phyloP scores from a whole-genome alignment of 139 green algal species.

The Gonium pectorale region DNA sequence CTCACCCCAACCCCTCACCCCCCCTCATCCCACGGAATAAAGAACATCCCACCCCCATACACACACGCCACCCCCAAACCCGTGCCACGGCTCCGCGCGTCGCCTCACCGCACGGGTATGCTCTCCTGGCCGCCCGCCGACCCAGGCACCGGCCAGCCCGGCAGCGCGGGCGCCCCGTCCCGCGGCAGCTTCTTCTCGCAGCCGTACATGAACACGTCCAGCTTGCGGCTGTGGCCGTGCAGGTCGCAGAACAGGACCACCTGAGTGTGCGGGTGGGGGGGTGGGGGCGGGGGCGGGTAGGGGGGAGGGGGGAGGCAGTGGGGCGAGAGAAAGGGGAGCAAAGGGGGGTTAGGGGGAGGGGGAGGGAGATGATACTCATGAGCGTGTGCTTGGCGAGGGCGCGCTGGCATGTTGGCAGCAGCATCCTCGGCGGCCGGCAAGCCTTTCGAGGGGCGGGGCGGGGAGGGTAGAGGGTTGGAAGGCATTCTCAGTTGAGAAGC shows the following conservation, averaged over 20 bases:
- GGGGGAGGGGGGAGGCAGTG: neutral
- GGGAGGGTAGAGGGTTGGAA: too few relatives aligned
- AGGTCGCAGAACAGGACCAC: constrained; percentile 81
- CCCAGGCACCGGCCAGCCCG: constrained; percentile 52
- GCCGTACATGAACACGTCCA: constrained; percentile 80
- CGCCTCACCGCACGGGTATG: constrained; percentile 29
- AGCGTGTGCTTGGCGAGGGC: too few relatives aligned
- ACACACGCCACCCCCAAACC: neutral
- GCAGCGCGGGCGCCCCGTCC: constrained; percentile 35
- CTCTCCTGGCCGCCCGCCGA: constrained; percentile 17
- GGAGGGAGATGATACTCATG: too few relatives aligned
- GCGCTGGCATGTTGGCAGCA: too few relatives aligned
- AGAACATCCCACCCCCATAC: too few relatives aligned
- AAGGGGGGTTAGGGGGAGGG: too few relatives aligned
- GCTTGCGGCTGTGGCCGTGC: constrained; percentile 84
- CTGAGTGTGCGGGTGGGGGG: constrained; percentile 48
- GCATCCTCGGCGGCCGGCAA: too few relatives aligned
- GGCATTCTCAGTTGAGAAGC: too few relatives aligned
- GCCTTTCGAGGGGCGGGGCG: too few relatives aligned
- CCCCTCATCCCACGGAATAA: too few relatives aligned
- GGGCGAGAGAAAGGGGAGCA: too few relatives aligned
- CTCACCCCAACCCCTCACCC: too few relatives aligned
- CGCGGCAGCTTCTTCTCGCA: constrained; percentile 66
- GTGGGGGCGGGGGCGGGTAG: neutral
- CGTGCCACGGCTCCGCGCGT: neutral